Percentiles rank a stretch among this genome's conserved stretches.
Conservation (phyloP, 108 stramenopile species). For the Nitzschia sp. region DNA sequence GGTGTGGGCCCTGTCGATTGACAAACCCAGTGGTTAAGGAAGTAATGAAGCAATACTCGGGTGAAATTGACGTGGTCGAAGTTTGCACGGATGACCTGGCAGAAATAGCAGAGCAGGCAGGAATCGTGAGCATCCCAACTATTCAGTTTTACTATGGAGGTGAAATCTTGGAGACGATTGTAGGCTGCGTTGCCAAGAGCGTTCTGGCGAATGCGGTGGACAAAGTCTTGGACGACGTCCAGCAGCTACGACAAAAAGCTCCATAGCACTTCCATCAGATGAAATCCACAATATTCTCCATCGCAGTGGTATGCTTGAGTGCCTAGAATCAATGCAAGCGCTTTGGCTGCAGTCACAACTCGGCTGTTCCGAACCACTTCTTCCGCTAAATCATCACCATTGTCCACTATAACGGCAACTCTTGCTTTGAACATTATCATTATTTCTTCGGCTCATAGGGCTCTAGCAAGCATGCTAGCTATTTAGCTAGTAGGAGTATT, state of each 20-base stretch:
- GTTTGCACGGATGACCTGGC: constrained; percentile 85
- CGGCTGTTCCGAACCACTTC: too few relatives aligned
- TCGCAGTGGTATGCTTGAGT: too few relatives aligned
- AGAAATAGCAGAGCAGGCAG: constrained; percentile 68
- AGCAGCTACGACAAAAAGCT: constrained; percentile 10
- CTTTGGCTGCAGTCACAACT: too few relatives aligned
- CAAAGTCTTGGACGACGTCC: constrained; percentile 78
- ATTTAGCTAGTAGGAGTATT: too few relatives aligned
- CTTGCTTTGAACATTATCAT: too few relatives aligned
- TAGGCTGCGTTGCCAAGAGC: constrained; percentile 83
- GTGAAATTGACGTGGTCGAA: constrained; percentile 68
- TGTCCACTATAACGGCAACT: too few relatives aligned
- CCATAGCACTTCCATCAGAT: too few relatives aligned
- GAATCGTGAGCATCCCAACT: constrained; percentile 83
- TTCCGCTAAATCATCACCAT: too few relatives aligned
- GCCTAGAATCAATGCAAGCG: too few relatives aligned
- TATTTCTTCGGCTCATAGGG: too few relatives aligned
- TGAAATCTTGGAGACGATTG: constrained; percentile 72
- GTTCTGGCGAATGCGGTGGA: constrained; percentile 72
- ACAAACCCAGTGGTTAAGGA: constrained; percentile 79
- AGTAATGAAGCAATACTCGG: constrained; percentile 69
- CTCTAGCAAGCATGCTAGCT: too few relatives aligned
- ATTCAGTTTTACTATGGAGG: constrained; percentile 77
- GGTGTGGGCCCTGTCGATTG: constrained; percentile 80
- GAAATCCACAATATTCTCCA: too few relatives aligned